Evolutionary conservation across 805 yeast genomes (phyloP).

Genomic region (Ogataea methanolica): DNA sequence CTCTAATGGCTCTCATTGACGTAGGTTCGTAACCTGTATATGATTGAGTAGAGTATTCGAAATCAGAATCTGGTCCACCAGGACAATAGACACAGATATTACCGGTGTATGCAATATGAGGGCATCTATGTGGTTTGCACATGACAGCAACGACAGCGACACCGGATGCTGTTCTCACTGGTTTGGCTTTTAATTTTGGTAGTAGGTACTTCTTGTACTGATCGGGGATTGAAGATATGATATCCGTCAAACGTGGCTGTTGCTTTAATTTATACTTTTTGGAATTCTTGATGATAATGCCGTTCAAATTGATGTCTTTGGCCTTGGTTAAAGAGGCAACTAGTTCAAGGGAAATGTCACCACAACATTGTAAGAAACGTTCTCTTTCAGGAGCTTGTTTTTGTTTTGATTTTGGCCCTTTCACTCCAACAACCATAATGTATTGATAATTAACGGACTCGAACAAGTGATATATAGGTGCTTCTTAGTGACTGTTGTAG

Average conservation of each 20-base stretch:
- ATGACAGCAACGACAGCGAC: slow-evolving; percentile 98
- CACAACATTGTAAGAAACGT: slow-evolving; percentile 86
- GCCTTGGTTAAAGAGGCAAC: slow-evolving; percentile 71
- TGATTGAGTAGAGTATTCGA: slow-evolving; percentile 96
- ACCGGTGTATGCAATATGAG: slow-evolving; percentile 98
- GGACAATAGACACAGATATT: slow-evolving; percentile 98
- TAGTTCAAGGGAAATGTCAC: slow-evolving; percentile 83
- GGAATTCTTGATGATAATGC: slow-evolving; percentile 76
- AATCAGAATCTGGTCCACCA: slow-evolving; percentile 98
- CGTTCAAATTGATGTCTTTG: slow-evolving; percentile 84
- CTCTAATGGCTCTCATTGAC: slow-evolving; percentile 98
- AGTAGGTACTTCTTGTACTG: slow-evolving; percentile 87
- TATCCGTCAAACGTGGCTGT: slow-evolving; percentile 93
- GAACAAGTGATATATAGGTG: too few relatives aligned
- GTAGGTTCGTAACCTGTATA: slow-evolving; percentile 99
- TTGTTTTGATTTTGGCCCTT: slow-evolving; percentile 43
- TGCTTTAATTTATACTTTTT: slow-evolving; percentile 87
- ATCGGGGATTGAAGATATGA: slow-evolving; percentile 92
- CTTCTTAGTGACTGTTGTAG: too few relatives aligned
- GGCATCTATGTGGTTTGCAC: slow-evolving; percentile 99
- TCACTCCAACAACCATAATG: slow-evolving; percentile 22
- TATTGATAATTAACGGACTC: not conserved
- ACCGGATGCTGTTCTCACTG: slow-evolving; percentile 97
- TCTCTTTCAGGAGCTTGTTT: slow-evolving; percentile 88
- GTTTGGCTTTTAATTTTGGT: slow-evolving; percentile 96